Evolutionary conservation across 192 early-diverging fungal genomes (phyloP).

Genomic region (Geranomyces variabilis): DNA sequence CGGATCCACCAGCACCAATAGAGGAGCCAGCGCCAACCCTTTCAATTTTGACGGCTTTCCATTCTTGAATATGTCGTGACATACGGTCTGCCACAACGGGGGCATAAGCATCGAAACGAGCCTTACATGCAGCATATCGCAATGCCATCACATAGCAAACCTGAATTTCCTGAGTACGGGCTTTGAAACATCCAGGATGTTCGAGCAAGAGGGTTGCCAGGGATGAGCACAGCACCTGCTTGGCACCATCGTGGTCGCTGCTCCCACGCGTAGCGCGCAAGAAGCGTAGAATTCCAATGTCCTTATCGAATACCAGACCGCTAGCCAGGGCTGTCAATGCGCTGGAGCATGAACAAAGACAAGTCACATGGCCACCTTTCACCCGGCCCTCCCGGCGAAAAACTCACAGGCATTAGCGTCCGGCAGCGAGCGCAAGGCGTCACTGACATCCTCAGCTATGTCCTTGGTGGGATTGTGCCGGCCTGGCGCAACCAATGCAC

Average conservation of each 20-base stretch:
- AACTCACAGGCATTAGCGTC: no score
- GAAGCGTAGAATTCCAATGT: constrained; percentile 33
- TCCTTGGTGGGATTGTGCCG: no score
- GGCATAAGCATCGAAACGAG: not conserved
- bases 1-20: constrained; percentile 30
- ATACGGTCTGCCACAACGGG: constrained; percentile 9
- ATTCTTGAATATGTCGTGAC: constrained; percentile 25
- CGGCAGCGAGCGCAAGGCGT: no score
- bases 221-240: constrained; percentile 25
- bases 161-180: constrained; percentile 35
- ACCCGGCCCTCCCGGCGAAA: no score
- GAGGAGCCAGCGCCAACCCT: constrained; percentile 25
- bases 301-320: constrained; percentile 38
- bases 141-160: constrained; percentile 15
- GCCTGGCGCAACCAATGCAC: no score
- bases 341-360: no score
- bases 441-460: no score
- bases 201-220: constrained; percentile 25
- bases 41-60: constrained; percentile 35
- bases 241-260: constrained; percentile 33
- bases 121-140: not conserved
- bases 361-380: no score
- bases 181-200: constrained; percentile 4
- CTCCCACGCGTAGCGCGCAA: constrained; percentile 23
- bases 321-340: constrained; percentile 31